Evolutionary conservation across 202 grass and related monocot genomes (phyloP).

Genomic region (Panicum hallii): DNA sequence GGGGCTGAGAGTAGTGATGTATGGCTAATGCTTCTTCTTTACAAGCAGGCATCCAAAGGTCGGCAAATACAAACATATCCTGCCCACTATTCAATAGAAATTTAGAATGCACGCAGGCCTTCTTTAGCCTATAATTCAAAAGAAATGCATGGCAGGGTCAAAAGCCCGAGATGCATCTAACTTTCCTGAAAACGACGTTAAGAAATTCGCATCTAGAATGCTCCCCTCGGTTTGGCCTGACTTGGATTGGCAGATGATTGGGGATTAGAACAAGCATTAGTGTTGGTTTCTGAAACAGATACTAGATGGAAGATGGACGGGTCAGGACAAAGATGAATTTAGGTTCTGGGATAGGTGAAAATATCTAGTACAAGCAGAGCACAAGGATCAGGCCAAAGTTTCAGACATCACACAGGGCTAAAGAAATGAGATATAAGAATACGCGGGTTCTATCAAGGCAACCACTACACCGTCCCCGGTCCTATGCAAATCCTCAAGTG

Average conservation of each 20-base stretch:
- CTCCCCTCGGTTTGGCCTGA: slow-evolving; percentile 19
- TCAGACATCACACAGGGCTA: slow-evolving; percentile 16
- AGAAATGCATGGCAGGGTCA: slow-evolving; percentile 26
- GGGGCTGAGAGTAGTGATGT: background rate
- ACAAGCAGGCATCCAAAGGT: slow-evolving; percentile 22
- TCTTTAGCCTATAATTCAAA: background rate
- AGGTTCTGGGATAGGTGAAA: background rate
- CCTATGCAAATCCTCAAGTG: background rate
- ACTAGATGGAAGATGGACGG: background rate
- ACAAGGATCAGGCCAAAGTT: background rate
- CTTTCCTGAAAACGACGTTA: slow-evolving; percentile 6
- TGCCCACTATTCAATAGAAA: slow-evolving; percentile 12
- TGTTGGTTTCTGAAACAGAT: background rate
- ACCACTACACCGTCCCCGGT: background rate
- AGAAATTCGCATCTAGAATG: slow-evolving; percentile 2
- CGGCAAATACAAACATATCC: slow-evolving; percentile 52
- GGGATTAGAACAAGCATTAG: slow-evolving; percentile 11
- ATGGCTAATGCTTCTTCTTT: slow-evolving; percentile 12
- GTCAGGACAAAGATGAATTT: slow-evolving; percentile 27
- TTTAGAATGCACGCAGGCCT: background rate
- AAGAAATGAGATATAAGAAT: background rate
- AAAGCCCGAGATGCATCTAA: slow-evolving; percentile 8
- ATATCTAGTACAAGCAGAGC: background rate
- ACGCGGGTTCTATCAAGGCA: background rate
- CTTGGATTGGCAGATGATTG: slow-evolving; percentile 10